A percentile compares a stretch with the other conserved stretches of the same genome.
Conservation (phyloP, 768 basidiomycete species). For the Lactarius akahatsu region DNA sequence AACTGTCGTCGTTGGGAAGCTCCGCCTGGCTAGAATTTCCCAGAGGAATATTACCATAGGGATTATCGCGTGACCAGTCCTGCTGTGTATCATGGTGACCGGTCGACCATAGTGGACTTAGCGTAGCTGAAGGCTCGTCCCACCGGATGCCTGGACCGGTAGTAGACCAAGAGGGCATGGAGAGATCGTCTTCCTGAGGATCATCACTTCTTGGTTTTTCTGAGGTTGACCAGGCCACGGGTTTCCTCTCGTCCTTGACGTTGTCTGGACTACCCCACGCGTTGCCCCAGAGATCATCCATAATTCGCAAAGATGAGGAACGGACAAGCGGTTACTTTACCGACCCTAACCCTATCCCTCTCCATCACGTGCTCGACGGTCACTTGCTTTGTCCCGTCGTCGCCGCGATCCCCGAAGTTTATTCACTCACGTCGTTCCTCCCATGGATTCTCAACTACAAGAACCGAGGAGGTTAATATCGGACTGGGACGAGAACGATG, state of each 20-base stretch:
- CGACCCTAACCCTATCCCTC: neutral
- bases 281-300: constrained; percentile 80
- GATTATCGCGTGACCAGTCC: constrained; percentile 36
- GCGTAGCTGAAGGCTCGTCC: constrained; percentile 46
- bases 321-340: neutral
- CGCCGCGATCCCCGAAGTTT: constrained; percentile 18
- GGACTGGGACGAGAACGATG: constrained; percentile 77
- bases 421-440: constrained; percentile 13
- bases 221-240: constrained; percentile 15
- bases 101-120: constrained; percentile 45
- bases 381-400: neutral
- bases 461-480: constrained; percentile 37
- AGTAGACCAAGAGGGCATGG: constrained; percentile 57
- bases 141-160: constrained; percentile 45
- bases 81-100: constrained; percentile 30
- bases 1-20: neutral
- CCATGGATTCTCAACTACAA: constrained; percentile 36
- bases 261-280: constrained; percentile 55
- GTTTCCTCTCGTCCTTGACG: constrained; percentile 5
- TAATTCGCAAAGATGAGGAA: constrained; percentile 31
- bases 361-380: constrained; percentile 14
- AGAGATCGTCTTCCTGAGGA: constrained; percentile 55
- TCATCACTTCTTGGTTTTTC: constrained; percentile 29
- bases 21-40: constrained; percentile 6
- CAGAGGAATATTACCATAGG: constrained; percentile 43